Percentiles rank a stretch among this genome's conserved stretches.
phyloP scores from a whole-genome alignment of 768 basidiomycete species.

The Udeniomyces megalosporus region DNA sequence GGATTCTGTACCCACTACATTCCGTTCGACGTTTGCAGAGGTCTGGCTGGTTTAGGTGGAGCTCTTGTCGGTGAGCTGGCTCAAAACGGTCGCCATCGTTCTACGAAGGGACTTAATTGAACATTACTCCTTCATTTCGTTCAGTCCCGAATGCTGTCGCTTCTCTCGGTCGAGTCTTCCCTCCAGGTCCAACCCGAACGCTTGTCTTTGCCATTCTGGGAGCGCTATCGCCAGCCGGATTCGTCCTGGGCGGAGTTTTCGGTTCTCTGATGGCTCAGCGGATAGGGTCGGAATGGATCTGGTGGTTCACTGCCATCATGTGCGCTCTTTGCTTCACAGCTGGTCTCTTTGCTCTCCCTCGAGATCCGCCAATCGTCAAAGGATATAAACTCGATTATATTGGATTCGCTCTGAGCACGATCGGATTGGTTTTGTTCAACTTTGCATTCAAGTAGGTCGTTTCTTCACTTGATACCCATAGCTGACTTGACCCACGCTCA shows the following conservation, averaged over 20 bases:
- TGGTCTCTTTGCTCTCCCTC: not conserved
- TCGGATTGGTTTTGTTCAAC: not conserved
- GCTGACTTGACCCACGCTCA: not conserved
- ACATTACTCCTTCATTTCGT: not conserved
- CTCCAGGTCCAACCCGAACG: not conserved
- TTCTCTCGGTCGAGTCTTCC: not conserved
- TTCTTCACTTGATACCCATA: not conserved
- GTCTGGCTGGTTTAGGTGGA: not conserved
- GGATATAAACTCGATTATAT: not conserved
- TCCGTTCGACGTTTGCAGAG: not conserved
- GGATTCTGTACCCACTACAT: not conserved
- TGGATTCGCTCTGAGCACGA: not conserved
- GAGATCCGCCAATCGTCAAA: not conserved
- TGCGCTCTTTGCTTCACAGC: not conserved
- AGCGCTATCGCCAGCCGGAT: not conserved
- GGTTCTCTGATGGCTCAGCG: not conserved
- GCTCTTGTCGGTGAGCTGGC: not conserved
- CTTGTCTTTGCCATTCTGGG: not conserved
- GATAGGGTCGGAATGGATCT: not conserved
- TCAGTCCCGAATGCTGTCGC: not conserved
- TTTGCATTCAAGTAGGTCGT: not conserved
- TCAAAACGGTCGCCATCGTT: not conserved
- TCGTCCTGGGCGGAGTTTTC: not conserved
- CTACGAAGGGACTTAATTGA: too few relatives aligned
- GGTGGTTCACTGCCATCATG: not conserved